Conservation (phyloP, 305 asterid species). For the Fraxinus platypoda region DNA sequence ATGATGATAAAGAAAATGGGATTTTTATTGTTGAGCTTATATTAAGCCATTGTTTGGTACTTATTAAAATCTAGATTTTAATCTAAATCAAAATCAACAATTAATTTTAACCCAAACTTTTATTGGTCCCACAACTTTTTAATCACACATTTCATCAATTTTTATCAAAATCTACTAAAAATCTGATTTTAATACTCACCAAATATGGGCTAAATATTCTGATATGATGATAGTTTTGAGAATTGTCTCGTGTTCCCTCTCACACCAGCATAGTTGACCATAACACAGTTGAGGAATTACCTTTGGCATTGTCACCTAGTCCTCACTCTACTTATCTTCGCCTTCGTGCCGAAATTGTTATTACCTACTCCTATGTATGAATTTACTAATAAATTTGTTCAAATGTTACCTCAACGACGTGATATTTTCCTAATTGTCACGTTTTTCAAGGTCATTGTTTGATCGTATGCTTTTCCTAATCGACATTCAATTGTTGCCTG, state of each 20-base stretch:
- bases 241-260: background rate
- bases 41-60: too few species aligned
- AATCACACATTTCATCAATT: too few species aligned
- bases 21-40: background rate
- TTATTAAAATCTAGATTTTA: too few species aligned
- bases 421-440: background rate
- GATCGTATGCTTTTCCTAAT: background rate
- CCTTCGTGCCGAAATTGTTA: background rate
- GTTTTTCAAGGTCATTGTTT: background rate
- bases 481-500: background rate
- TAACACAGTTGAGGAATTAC: background rate
- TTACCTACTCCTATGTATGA: background rate
- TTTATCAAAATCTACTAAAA: too few species aligned
- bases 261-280: background rate
- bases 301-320: background rate
- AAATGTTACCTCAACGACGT: background rate
- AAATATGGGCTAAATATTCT: too few species aligned
- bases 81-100: too few species aligned
- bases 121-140: too few species aligned
- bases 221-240: background rate
- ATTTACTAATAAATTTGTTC: background rate
- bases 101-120: too few species aligned
- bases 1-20: background rate
- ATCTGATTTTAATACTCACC: too few species aligned
- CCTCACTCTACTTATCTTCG: background rate